Percentiles rank a stretch among this genome's conserved stretches.
These are phyloP conservation scores for Penicillium sp. DNA, from an alignment of 2,329 filamentous ascomycete species.

Conservation along the genomic window DNA sequence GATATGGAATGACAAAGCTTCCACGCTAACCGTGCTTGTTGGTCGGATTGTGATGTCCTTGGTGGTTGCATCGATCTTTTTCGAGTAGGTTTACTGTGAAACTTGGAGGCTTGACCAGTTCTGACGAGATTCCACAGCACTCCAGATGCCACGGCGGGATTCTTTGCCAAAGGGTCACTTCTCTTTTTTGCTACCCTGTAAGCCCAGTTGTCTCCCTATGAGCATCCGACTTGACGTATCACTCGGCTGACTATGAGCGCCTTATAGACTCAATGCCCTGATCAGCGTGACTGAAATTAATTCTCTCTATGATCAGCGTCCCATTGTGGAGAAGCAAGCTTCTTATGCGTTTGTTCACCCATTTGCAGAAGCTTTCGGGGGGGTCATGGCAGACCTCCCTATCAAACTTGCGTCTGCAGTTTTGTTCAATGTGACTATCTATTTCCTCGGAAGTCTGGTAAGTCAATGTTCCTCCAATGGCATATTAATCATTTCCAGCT, in stretches of 20 bases:
- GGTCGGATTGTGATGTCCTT: conserved; percentile 73
- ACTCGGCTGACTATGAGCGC: too few relatives aligned
- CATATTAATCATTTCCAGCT: conserved; percentile 7
- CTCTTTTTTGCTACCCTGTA: conserved; percentile 57
- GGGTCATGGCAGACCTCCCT: conserved; percentile 82
- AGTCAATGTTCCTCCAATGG: conserved; percentile 1
- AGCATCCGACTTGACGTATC: too few relatives aligned
- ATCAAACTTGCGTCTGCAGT: conserved; percentile 74
- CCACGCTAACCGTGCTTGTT: conserved; percentile 64
- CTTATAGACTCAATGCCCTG: conserved; percentile 49
- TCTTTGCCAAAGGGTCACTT: conserved; percentile 71
- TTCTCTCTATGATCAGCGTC: conserved; percentile 82
- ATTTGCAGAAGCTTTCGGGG: conserved; percentile 78
- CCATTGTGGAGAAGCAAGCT: conserved; percentile 87
- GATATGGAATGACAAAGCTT: conserved; percentile 69
- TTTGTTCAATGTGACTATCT: conserved; percentile 75
- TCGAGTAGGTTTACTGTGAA: conserved; percentile 17
- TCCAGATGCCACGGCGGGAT: conserved; percentile 62
- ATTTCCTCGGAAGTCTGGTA: conserved; percentile 78
- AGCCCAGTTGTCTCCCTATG: conserved; percentile 16
- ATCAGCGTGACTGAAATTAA: conserved; percentile 72
- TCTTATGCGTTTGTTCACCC: conserved; percentile 90
- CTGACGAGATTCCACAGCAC: conserved; percentile 52
- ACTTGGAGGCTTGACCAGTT: too few relatives aligned
- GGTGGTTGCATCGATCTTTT: conserved; percentile 64